Evolutionary conservation across 768 basidiomycete genomes (phyloP), one percentile per base, ranked within the genome.

Genomic region (Coprinellus micaceus): DNA sequence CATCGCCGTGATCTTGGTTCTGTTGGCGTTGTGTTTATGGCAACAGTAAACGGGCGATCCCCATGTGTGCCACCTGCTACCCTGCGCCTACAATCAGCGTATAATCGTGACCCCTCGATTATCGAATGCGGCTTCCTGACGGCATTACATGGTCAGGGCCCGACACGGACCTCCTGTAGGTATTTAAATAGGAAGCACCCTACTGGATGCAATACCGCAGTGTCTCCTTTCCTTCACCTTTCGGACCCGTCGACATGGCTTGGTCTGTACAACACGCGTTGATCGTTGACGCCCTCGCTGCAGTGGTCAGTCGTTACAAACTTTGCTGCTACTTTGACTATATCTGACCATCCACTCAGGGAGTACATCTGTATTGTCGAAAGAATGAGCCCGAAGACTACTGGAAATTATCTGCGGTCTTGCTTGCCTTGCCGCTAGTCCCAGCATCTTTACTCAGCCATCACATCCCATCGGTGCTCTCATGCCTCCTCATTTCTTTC

Each of bases 321-420:
- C 30, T 51, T n/a, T 51, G 9, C 30, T 11, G 15, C 47, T 25
- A 21, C 28, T 29, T 15, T n/a, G 24, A 17, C 21, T 28, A 22
- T 26, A 36, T 43, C 47, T 49, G 12, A 49, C 10, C 52, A 30
- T 24, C 11, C 6, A 6, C 33, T 6, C 28, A 57, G 56, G 51
- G 49, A 17, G 17, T 51, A 10, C 56, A 57, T 28, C 33, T 52
- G 28, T 57, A 57, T 39, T 57, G 25, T 30, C 40, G 28, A 22
- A 28, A 21, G 2, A 7, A 57, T 28, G 56, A 57, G 51, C 56
- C 56, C 1, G 50, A 57, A 24, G 52, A 57, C 22, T 57, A 57
- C 43, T 57, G 56, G 56, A 52, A 44, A 29, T 5, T 47, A n/a
- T 41, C 43, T n/a, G 50, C 21, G 5, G 51, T 57, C 22, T 13